Evolutionary conservation across 805 yeast genomes (phyloP).

Genomic region (Ogataea pignaliae): DNA sequence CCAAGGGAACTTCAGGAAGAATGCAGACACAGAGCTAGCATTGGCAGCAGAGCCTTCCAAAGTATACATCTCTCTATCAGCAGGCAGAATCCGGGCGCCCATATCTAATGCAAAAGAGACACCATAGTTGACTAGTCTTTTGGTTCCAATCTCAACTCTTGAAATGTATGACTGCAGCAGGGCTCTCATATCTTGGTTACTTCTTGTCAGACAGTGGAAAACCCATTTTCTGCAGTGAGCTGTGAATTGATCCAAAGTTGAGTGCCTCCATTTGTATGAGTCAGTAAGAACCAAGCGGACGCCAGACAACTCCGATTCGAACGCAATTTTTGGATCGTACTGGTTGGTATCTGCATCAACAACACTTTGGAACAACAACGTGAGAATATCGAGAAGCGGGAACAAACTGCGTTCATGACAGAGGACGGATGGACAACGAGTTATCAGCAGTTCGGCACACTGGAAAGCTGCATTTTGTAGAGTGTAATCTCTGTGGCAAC

Average conservation of each 20-base stretch:
- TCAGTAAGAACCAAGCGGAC: conserved; percentile 64
- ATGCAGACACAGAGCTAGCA: conserved; percentile 61
- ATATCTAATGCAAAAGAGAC: conserved; percentile 86
- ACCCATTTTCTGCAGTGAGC: conserved; percentile 67
- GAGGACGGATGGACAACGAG: conserved; percentile 67
- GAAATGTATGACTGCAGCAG: conserved; percentile 75
- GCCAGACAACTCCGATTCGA: conserved; percentile 39
- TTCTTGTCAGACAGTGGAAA: conserved; percentile 45
- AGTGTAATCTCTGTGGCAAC: conserved; percentile 74
- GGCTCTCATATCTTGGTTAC: conserved; percentile 73
- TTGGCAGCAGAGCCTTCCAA: conserved; percentile 28
- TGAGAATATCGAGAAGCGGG: conserved; percentile 75
- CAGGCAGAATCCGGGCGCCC: conserved; percentile 69
- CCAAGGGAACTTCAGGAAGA: conserved; percentile 77
- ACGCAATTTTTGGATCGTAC: conserved; percentile 78
- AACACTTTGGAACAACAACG: conserved; percentile 72
- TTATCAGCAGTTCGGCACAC: conserved; percentile 66
- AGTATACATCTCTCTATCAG: conserved; percentile 61
- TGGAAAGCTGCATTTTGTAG: conserved; percentile 77
- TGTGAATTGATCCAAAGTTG: conserved; percentile 58
- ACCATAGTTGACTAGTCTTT: conserved; percentile 57
- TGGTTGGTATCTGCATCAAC: conserved; percentile 79
- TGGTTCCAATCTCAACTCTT: conserved; percentile 19
- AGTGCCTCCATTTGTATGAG: conserved; percentile 67
- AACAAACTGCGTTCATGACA: conserved; percentile 72